Percentiles rank a stretch among this genome's conserved stretches.
Conservation (phyloP, 83 land plant genomes). For the Picea mariana region DNA sequence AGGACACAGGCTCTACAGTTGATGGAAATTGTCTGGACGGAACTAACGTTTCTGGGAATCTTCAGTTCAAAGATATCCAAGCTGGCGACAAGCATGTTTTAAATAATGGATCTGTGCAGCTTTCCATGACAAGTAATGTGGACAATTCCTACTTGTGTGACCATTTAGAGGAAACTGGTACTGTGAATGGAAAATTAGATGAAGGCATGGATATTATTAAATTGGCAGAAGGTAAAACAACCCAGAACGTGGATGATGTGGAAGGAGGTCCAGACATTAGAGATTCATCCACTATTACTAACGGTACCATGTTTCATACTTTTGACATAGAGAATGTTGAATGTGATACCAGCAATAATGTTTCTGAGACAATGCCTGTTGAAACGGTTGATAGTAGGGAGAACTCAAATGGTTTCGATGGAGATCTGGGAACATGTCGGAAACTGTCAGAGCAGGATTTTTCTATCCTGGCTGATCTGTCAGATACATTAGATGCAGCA, state of each 20-base stretch:
- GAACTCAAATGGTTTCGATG: slow-evolving; percentile 8
- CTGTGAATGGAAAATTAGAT: background rate
- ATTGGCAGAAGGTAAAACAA: background rate
- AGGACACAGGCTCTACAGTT: background rate
- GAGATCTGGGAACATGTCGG: slow-evolving; percentile 17
- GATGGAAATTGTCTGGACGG: slow-evolving; percentile 1
- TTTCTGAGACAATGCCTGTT: background rate
- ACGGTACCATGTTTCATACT: background rate
- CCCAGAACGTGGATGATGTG: background rate
- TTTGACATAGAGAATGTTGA: background rate
- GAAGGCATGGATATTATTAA: background rate
- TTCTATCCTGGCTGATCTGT: slow-evolving; percentile 41
- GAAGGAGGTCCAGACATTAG: background rate
- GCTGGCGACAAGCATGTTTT: background rate
- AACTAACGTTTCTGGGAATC: background rate
- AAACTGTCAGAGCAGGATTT: slow-evolving; percentile 34
- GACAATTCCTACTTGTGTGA: background rate
- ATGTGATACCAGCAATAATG: too few relatives aligned
- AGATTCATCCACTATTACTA: background rate
- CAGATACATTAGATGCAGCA: slow-evolving; percentile 80
- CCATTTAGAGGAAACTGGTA: background rate
- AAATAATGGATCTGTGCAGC: background rate
- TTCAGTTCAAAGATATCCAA: background rate
- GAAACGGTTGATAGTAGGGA: background rate
- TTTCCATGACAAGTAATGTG: background rate